Conservation (phyloP, 257 asterid genomes). For the Apocynum venetum region DNA sequence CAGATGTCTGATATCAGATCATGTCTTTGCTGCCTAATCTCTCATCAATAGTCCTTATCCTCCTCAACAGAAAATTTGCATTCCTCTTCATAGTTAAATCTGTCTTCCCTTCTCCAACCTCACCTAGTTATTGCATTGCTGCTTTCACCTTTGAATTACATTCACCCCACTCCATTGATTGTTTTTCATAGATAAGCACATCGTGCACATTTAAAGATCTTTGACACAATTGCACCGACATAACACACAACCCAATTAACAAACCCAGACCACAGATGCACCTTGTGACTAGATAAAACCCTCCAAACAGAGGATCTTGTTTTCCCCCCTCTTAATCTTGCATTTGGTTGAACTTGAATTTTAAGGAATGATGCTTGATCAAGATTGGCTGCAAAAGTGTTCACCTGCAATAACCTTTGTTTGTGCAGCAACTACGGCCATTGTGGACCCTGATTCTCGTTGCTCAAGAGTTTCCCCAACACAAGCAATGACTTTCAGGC, state of each 20-base stretch:
- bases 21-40: not conserved
- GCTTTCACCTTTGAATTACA: not conserved
- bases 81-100: no score
- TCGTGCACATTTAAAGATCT: not conserved
- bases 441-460: constrained; percentile 84
- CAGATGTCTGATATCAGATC: not conserved
- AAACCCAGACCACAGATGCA: no score
- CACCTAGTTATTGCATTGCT: no score
- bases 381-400: not conserved
- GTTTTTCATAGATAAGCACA: no score
- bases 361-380: not conserved
- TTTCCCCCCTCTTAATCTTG: not conserved
- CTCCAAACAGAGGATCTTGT: not conserved
- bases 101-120: no score
- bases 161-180: not conserved
- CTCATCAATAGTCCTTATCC: no score
- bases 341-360: not conserved
- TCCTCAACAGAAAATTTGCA: no score
- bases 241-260: not conserved
- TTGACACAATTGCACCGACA: not conserved
- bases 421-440: constrained; percentile 85
- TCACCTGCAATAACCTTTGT: constrained; percentile 91
- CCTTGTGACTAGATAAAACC: not conserved
- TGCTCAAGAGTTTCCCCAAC: constrained; percentile 96
- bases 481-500: constrained; percentile 93